Conservation (phyloP, 306 rosid species). For the Trifolium dubium region DNA sequence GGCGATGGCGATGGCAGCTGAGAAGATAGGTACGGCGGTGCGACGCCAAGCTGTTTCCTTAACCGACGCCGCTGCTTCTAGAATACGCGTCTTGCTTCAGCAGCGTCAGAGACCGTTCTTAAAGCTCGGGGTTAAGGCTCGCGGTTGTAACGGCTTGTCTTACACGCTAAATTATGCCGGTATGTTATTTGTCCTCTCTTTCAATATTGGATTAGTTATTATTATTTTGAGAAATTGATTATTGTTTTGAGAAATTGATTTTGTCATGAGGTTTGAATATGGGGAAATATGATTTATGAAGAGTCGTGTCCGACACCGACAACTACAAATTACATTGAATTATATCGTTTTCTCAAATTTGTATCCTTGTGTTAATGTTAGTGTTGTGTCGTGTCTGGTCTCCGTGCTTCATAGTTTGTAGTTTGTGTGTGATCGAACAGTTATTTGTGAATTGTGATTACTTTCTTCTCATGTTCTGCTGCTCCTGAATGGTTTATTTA, state of each 20-base stretch:
- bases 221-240: neutral
- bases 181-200: slow-evolving; percentile 23
- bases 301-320: no score
- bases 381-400: no score
- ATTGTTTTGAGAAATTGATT: neutral
- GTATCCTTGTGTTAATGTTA: no score
- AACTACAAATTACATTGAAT: no score
- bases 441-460: no score
- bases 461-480: no score
- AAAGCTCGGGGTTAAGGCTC: slow-evolving; percentile 91
- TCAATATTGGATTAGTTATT: neutral
- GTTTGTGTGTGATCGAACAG: no score
- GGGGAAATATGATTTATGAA: neutral
- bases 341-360: no score
- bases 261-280: neutral
- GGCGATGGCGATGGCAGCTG: slow-evolving; percentile 53
- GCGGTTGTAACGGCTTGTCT: slow-evolving; percentile 91
- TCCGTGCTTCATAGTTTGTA: no score
- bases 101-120: slow-evolving; percentile 81
- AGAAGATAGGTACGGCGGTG: slow-evolving; percentile 50
- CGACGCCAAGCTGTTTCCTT: slow-evolving; percentile 75
- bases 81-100: slow-evolving; percentile 65
- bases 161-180: slow-evolving; percentile 94
- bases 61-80: slow-evolving; percentile 74
- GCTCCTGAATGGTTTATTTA: no score